Conservation (phyloP, 2,329 filamentous ascomycete genomes). For the Pyrenochaeta sp. region DNA sequence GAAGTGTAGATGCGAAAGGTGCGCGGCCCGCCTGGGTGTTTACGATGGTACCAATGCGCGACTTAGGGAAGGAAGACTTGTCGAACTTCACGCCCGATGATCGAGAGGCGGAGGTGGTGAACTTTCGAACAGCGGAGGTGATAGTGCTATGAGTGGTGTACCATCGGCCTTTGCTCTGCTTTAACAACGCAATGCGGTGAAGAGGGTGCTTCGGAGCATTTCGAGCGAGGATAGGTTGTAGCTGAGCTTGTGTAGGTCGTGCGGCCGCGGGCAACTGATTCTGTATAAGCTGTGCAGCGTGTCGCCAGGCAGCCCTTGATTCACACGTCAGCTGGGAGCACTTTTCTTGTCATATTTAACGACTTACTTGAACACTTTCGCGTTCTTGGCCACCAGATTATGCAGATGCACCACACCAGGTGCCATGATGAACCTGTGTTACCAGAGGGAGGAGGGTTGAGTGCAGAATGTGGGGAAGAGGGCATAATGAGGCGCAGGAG, state of each 20-base stretch:
- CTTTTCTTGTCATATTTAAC: neutral
- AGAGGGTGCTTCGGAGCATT: conserved; percentile 66
- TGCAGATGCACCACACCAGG: conserved; percentile 50
- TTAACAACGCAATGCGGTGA: conserved; percentile 68
- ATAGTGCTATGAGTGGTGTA: conserved; percentile 65
- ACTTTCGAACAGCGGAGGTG: conserved; percentile 57
- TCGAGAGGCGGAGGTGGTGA: conserved; percentile 59
- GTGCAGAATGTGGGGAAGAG: conserved; percentile 28
- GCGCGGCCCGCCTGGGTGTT: conserved; percentile 75
- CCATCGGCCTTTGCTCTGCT: conserved; percentile 70
- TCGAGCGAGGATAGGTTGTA: conserved; percentile 68
- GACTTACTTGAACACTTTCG: conserved; percentile 52
- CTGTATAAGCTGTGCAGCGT: conserved; percentile 57
- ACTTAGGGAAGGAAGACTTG: conserved; percentile 63
- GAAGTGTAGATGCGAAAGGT: conserved; percentile 86
- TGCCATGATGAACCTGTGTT: conserved; percentile 44
- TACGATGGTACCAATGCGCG: conserved; percentile 64
- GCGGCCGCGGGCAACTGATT: conserved; percentile 53
- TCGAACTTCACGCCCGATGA: conserved; percentile 56
- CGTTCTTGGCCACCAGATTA: conserved; percentile 52
- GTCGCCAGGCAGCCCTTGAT: conserved; percentile 57
- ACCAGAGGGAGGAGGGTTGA: conserved; percentile 23
- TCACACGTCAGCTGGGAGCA: conserved; percentile 18
- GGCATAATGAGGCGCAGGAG: conserved; percentile 28
- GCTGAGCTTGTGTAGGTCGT: conserved; percentile 56